A percentile compares a stretch with the other conserved stretches of the same genome.
These are phyloP conservation scores for Neurospora sp. DNA, from an alignment of 495 filamentous ascomycete genomes.

Conservation along the genomic window DNA sequence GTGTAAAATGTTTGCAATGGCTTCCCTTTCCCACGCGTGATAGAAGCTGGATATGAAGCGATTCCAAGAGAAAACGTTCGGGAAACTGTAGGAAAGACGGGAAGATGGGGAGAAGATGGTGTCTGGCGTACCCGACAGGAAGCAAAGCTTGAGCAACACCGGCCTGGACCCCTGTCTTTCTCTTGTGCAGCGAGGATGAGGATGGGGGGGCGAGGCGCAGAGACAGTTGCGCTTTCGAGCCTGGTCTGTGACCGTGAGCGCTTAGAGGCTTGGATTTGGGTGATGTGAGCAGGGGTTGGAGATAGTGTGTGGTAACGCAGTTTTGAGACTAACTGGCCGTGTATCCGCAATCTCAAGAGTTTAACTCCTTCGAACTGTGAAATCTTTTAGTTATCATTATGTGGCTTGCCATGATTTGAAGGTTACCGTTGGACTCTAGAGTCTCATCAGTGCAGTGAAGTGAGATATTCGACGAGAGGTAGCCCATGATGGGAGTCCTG, in stretches of 20 bases:
- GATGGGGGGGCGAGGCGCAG: constrained; percentile 1
- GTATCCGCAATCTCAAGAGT: not conserved
- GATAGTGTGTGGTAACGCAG: not conserved
- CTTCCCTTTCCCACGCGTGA: not conserved
- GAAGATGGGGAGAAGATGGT: not conserved
- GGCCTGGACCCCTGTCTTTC: not conserved
- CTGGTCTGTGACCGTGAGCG: constrained; percentile 2
- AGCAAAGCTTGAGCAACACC: not conserved
- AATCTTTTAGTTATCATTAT: not conserved
- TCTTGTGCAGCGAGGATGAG: not conserved
- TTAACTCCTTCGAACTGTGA: not conserved
- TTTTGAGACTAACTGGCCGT: not conserved
- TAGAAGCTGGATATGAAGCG: not conserved
- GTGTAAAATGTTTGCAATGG: not conserved
- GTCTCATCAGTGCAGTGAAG: not conserved
- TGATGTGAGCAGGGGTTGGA: not conserved
- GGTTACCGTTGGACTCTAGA: not conserved
- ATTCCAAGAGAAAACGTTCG: not conserved
- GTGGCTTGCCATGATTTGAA: not conserved
- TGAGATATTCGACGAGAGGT: not conserved
- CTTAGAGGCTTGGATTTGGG: not conserved
- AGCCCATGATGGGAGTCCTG: not conserved
- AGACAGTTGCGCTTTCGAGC: constrained; percentile 1
- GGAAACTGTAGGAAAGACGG: not conserved
- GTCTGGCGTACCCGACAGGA: not conserved